Evolutionary conservation across 1,139 yeast species (phyloP).

Genomic region (Blastobotrys elegans): DNA sequence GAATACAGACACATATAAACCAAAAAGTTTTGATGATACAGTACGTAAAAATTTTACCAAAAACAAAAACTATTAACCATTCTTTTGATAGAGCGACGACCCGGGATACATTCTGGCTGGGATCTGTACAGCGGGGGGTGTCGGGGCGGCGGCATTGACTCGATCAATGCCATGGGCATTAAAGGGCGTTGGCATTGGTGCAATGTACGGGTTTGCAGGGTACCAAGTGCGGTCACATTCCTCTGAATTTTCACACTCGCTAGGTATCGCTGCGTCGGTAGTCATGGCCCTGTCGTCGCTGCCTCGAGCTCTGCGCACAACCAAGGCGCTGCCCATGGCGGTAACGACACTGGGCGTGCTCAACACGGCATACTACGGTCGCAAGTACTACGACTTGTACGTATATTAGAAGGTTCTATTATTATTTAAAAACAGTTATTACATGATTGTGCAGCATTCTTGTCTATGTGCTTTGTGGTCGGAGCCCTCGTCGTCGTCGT

Average conservation of each 20-base stretch:
- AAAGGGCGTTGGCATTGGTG: conserved; percentile 70
- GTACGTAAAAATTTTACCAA: neutral
- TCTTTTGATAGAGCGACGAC: conserved; percentile 27
- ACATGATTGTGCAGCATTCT: conserved; percentile 12
- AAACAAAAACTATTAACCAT: neutral
- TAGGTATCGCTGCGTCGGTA: conserved; percentile 69
- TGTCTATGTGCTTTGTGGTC: neutral
- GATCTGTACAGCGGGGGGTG: conserved; percentile 69
- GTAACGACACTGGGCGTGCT: conserved; percentile 61
- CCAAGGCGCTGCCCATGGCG: conserved; percentile 71
- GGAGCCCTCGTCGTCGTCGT: conserved; percentile 14
- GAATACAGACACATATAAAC: neutral
- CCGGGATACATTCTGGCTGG: conserved; percentile 74
- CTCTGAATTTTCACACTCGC: conserved; percentile 67
- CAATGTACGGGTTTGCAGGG: conserved; percentile 71
- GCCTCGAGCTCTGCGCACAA: conserved; percentile 57
- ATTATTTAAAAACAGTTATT: neutral
- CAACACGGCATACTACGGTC: conserved; percentile 64
- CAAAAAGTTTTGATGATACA: neutral
- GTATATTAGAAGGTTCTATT: neutral
- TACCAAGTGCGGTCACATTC: conserved; percentile 48
- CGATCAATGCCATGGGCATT: conserved; percentile 74
- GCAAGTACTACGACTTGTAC: conserved; percentile 53
- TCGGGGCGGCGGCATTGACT: conserved; percentile 65
- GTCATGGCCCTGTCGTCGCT: conserved; percentile 61